phyloP scores from a whole-genome alignment of 768 basidiomycete species.

The Boletus rufocinnamomeus region DNA sequence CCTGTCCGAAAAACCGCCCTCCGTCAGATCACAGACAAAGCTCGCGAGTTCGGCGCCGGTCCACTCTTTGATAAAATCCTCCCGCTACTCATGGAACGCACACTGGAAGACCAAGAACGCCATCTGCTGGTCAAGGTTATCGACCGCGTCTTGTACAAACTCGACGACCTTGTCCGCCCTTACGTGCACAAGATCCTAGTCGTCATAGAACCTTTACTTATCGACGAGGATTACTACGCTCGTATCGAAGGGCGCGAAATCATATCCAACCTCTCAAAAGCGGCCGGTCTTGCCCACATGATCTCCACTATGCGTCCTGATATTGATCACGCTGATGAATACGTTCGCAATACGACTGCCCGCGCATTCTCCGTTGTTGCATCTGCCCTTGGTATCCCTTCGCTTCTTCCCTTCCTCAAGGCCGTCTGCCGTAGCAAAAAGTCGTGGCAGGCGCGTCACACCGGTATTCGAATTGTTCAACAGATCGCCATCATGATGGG shows the following conservation, averaged over 20 bases:
- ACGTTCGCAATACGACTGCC: conserved; percentile 98
- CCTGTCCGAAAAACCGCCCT: conserved; percentile 98
- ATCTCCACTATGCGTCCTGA: conserved; percentile 99
- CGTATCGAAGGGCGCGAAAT: conserved; percentile 99
- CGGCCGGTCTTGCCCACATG: conserved; percentile 99
- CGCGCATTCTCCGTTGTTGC: conserved; percentile 99
- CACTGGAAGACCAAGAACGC: conserved; percentile 97
- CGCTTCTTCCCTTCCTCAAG: conserved; percentile 96
- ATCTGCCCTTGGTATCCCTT: conserved; percentile 96
- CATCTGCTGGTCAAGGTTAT: conserved; percentile 99
- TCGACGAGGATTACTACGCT: conserved; percentile 96
- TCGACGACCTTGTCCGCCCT: conserved; percentile 97
- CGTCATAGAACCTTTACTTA: conserved; percentile 97
- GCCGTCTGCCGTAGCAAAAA: conserved; percentile 99
- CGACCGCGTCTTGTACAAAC: conserved; percentile 97
- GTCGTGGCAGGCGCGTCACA: conserved; percentile 99
- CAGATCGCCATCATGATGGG: conserved; percentile 99
- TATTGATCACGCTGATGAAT: conserved; percentile 99
- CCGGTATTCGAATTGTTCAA: conserved; percentile 98
- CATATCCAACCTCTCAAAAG: conserved; percentile 97
- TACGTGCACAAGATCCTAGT: conserved; percentile 99
- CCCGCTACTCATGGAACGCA: conserved; percentile 96
- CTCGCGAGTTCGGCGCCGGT: conserved; percentile 96
- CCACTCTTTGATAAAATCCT: conserved; percentile 98
- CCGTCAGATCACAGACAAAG: conserved; percentile 98